These are phyloP conservation scores for Asterella californica DNA, from an alignment of 225 moss, liverwort and hornwort genomes.

Conservation along the genomic window DNA sequence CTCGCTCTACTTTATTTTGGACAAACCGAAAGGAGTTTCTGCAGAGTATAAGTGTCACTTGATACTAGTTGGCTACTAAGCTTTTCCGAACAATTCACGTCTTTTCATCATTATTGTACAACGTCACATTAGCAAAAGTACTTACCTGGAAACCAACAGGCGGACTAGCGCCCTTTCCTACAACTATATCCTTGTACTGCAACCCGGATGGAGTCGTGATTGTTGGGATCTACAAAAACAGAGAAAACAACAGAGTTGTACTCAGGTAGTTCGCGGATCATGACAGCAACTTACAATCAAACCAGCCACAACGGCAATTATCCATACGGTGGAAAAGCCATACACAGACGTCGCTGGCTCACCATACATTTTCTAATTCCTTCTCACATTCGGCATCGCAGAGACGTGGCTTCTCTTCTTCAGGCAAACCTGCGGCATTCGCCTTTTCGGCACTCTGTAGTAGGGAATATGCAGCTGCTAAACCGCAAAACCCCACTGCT, in stretches of 20 bases:
- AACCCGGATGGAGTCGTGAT: slow-evolving; percentile 82
- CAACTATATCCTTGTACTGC: slow-evolving; percentile 84
- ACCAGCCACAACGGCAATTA: neutral
- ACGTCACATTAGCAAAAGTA: neutral
- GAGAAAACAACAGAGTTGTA: neutral
- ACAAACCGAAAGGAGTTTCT: neutral
- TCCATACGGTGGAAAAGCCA: neutral
- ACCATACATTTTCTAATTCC: slow-evolving; percentile 73
- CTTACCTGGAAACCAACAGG: slow-evolving; percentile 83
- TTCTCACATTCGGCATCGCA: slow-evolving; percentile 78
- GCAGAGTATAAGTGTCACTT: neutral
- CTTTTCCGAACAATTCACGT: neutral
- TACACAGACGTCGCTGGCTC: slow-evolving; percentile 10
- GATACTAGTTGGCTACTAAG: neutral
- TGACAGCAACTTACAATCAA: neutral
- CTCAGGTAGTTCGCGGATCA: neutral
- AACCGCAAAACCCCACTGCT: slow-evolving; percentile 55
- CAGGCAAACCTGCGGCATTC: slow-evolving; percentile 60
- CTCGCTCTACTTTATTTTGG: neutral
- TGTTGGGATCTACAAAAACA: slow-evolving; percentile 55
- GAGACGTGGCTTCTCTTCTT: slow-evolving; percentile 55
- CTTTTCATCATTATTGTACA: neutral
- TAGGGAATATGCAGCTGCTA: slow-evolving; percentile 57
- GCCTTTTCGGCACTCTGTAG: slow-evolving; percentile 40
- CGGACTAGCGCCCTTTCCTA: slow-evolving; percentile 76